Evolutionary conservation across 2,329 filamentous ascomycete genomes (phyloP), one percentile per base, ranked within the genome.

Genomic region (Xylaria sp.): DNA sequence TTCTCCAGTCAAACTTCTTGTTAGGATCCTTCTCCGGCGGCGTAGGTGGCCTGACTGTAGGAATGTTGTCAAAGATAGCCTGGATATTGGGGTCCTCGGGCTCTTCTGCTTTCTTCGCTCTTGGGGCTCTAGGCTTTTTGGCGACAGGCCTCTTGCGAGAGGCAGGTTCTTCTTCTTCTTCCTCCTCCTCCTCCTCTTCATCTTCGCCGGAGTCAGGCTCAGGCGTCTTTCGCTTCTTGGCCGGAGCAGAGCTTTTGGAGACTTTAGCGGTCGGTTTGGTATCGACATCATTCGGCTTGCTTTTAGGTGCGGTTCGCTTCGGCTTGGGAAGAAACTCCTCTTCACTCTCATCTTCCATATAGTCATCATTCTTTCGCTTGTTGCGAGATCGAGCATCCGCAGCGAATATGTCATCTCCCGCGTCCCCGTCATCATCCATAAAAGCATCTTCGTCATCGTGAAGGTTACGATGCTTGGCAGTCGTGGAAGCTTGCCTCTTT

Each of bases 11-110:
- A 70, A 94, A 97, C 71, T 96, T 97, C 23, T 80, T 80, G 67
- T 87, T 84, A 0, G 87, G 85, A 58, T 89, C 85, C 66, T 88
- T 86, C 0, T 89, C 83, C 2, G 94, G 94, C 43, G 95, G 94
- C 3, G 92, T 91, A 5, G 95, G 95, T 21, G 95, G 84, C 61
- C 89, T 83, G 43, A 99, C 87, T 0, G 87, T 92, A 4, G 92
- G 91, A 63, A 99, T 94, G 69, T 88, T 92, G 73, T 96, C 89
- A 33, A 98, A 85, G 47, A 99, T 97, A 51, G 89, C 87, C 75
- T 96, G 88, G 19, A 96, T 87, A 21, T 86, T 84, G 15, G 89
- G 83, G 71, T 87, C 89, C 71, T 96, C 92, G 2, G 84, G 78
- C 6, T 82, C 82, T 2, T 87, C 85, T 2, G 85, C 82, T 75